Percentiles rank a stretch among this genome's conserved stretches.
phyloP scores from a whole-genome alignment of 257 asterid species.

The Leptodermis oblonga region DNA sequence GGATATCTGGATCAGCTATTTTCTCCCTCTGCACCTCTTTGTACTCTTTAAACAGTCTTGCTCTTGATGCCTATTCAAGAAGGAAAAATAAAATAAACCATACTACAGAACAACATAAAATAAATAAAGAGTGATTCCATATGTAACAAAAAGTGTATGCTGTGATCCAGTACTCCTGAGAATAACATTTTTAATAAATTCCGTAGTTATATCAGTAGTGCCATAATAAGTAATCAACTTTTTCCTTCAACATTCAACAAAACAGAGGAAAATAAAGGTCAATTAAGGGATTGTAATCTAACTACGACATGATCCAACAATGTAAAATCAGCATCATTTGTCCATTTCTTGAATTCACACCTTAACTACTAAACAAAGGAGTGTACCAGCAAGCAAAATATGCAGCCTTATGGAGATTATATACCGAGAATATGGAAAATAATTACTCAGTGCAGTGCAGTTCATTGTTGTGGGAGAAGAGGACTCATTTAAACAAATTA shows the following conservation, averaged over 20 bases:
- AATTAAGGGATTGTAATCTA: neutral
- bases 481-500: no score
- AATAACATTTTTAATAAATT: neutral
- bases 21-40: conserved; percentile 96
- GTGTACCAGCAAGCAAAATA: neutral
- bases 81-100: neutral
- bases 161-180: no score
- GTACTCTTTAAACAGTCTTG: conserved; percentile 93
- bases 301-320: neutral
- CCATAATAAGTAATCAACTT: neutral
- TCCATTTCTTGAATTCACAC: neutral
- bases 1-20: conserved; percentile 90
- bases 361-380: neutral
- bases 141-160: no score
- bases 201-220: neutral
- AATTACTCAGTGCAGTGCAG: neutral
- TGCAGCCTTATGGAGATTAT: neutral
- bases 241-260: neutral
- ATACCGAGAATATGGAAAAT: neutral
- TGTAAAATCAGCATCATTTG: neutral
- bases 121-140: neutral
- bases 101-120: neutral
- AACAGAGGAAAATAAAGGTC: neutral
- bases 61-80: conserved; percentile 78
- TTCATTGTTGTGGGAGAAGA: neutral